Base-by-base conservation (phyloP, 2,329 filamentous ascomycete species). In the Trichoderma aggressivum region DNA sequence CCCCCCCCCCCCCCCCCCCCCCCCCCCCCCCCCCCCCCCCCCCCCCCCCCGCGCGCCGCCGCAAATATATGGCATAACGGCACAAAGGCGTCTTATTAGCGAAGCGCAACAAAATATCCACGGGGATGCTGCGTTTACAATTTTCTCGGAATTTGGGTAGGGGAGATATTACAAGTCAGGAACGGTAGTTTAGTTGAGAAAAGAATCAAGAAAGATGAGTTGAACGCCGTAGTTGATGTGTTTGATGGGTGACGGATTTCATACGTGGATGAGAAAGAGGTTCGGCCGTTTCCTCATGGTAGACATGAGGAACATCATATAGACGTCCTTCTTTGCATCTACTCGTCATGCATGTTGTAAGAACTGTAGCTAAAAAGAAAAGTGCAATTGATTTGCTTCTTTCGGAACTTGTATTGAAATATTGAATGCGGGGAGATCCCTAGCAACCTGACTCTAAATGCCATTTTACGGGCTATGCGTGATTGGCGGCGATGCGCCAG, bases 61-160 rank as follows among this genome's bases (percentile, higher is more conserved):
- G 2, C 26, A 12, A 11, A 64, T 64, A 56, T 50, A 66, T 32
- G 63, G 63, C 32, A 66, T 56, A 56, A 66, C 63, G 53, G 63
- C 63, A 66, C 39, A 66, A 39, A 39, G 63, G 63, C 63, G 63
- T 66, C 53, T n/a, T 39, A 64, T 24, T 10, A 39, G 63, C 63
- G 63, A 58, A 65, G 62, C 62, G 21, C 62, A 36, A 53, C 28
- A 50, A 56, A 28, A n/a, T 56, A 55, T 65, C 28, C 30, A 65
- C n/a, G 47, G 30, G 62, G 24, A 55, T 66, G 63, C 50, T 43
- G 32, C 63, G 50, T n/a, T 66, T 58, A 36, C 36, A 58, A 30
- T 58, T 58, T 43, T 58, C 62, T n/a, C n/a, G n/a, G 30, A 24
- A 58, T 66, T 39, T 66, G 63, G 63, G 30, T 58, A 66, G 50